A percentile compares a stretch with the other conserved stretches of the same genome.
Evolutionary conservation across 305 asterid genomes (phyloP).

Genomic region (Fraxinus ornus): DNA sequence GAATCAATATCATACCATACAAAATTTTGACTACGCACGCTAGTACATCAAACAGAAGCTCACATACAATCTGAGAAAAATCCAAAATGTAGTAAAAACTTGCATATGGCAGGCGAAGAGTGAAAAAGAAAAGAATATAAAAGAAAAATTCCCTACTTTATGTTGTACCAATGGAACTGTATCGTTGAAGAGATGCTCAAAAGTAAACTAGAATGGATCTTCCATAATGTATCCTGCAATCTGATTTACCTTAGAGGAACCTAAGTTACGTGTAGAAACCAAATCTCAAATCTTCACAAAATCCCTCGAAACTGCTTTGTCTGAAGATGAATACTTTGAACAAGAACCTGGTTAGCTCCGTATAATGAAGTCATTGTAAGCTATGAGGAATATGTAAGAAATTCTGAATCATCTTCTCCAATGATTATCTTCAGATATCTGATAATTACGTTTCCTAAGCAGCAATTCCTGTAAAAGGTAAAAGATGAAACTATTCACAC

Average conservation of each 20-base stretch:
- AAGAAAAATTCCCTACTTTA: conserved; percentile 28
- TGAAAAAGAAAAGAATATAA: conserved; percentile 22
- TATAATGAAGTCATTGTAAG: conserved; percentile 42
- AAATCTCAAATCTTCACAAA: conserved; percentile 36
- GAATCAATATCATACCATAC: background rate
- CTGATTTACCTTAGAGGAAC: conserved; percentile 37
- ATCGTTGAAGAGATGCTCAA: conserved; percentile 29
- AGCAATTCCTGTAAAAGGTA: conserved; percentile 49
- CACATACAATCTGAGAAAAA: conserved; percentile 31
- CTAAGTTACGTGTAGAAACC: conserved; percentile 32
- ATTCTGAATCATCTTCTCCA: conserved; percentile 43
- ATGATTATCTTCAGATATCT: conserved; percentile 47
- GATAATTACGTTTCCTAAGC: conserved; percentile 42
- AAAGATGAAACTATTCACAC: background rate
- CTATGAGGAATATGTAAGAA: conserved; percentile 40
- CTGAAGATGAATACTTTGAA: conserved; percentile 41
- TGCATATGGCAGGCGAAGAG: conserved; percentile 23
- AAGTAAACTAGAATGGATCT: conserved; percentile 29
- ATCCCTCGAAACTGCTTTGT: conserved; percentile 38
- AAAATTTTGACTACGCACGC: conserved; percentile 16
- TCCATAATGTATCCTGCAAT: conserved; percentile 33
- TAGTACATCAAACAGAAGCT: conserved; percentile 36
- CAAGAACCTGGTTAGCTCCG: conserved; percentile 56
- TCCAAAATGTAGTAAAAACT: conserved; percentile 22
- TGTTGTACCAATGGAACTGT: conserved; percentile 29